Base-by-base conservation (phyloP, 805 yeast species). In the Candida chilensis region DNA sequence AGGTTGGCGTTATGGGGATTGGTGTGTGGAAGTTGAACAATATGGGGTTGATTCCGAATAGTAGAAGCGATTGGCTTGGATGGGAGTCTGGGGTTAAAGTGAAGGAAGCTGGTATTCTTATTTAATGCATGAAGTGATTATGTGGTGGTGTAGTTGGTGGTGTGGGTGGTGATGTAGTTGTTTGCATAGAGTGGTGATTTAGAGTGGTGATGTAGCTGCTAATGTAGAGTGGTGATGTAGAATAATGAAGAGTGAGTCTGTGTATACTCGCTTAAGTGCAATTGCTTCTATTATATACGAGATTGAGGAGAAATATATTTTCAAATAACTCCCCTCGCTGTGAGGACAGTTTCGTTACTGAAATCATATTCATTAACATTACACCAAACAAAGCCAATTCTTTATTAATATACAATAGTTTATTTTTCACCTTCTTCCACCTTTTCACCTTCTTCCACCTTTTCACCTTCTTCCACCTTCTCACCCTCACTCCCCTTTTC, bases 11-110 rank as follows among this genome's bases (percentile, higher is more conserved):
- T 30, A 60, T 88, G 57, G 71, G 64, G 3, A 73, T 86, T 21
- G 97, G 96, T 3, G 45, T 87, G 12, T 87, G 85, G 75, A 92
- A 92, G 52, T 58, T 92, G 35, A 76, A 82, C 42, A 61, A 67
- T 15, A 84, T 90, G 96, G 97, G 96, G 0, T 60, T 90, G 39
- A 75, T 90, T 35, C 98, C 98, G 15, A 84, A 81, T 42, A 79
- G 76, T 21, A 68, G 68, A 27, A 79, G 94, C 40, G 98, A 90
- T 49, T 92, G 97, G 97, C 57, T 90, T 12, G 76, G 86, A 5
- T 88, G 94, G 88, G 94, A 87, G 47, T 43, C 41, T 3, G 58
- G 64, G 5, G 40, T 62, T 3, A 35, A 31, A 4, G 53, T 54
- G 27, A 32, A 43, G 17, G 22, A 24, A 11, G 29, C 35, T 15